Conservation (phyloP, 2,329 filamentous ascomycete genomes). For the Emydomyces testavorans region DNA sequence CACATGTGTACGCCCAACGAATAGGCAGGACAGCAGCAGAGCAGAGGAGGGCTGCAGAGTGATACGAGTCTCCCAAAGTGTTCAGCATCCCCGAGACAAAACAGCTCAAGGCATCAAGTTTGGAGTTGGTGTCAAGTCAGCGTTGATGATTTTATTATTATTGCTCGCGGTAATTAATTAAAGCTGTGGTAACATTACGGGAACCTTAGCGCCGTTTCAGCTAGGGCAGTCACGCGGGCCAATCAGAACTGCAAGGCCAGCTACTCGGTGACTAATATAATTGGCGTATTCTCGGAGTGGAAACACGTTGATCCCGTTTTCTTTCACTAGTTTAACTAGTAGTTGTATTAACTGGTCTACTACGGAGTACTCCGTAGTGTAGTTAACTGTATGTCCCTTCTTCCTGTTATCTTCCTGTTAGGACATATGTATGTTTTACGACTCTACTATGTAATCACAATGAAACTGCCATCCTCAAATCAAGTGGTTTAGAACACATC, state of each 20-base stretch:
- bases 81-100: too few species aligned
- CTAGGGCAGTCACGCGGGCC: neutral
- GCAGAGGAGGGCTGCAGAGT: neutral
- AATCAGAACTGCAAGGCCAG: neutral
- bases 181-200: conserved; percentile 2
- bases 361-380: too few species aligned
- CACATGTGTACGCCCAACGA: neutral
- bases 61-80: neutral
- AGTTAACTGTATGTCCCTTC: too few species aligned
- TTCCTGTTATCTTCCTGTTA: too few species aligned
- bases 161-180: neutral
- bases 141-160: neutral
- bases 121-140: too few species aligned
- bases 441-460: too few species aligned
- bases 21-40: neutral
- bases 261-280: neutral
- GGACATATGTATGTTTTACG: too few species aligned
- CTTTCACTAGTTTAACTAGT: neutral
- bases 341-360: too few species aligned
- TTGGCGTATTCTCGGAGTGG: neutral
- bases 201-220: conserved; percentile 5
- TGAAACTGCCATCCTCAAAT: too few species aligned
- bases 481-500: too few species aligned
- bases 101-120: too few species aligned
- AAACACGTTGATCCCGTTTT: neutral